phyloP scores from a whole-genome alignment of 129 eudicot genomes.

The Flaveria robusta region DNA sequence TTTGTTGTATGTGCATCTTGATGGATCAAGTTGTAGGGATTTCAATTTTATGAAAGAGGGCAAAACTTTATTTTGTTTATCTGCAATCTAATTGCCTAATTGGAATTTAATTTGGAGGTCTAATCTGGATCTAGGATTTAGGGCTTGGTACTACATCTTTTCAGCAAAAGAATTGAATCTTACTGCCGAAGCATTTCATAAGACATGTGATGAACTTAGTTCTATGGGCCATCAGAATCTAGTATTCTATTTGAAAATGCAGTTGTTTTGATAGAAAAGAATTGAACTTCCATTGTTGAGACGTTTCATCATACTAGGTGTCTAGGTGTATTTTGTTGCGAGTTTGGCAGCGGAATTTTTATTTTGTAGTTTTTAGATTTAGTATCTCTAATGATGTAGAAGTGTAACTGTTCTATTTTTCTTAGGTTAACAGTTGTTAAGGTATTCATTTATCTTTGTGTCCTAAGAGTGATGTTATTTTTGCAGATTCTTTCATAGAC shows the following conservation, averaged over 20 bases:
- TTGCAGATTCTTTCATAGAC: constrained; percentile 32
- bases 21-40: background rate
- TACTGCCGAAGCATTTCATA: too few relatives aligned
- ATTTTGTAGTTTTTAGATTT: too few relatives aligned
- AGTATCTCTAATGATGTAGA: too few relatives aligned
- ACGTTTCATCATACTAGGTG: background rate
- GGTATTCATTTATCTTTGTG: background rate
- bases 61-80: background rate
- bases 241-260: background rate
- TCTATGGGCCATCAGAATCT: background rate
- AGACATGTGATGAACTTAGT: background rate
- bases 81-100: background rate
- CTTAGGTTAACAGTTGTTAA: background rate
- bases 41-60: background rate
- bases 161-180: background rate
- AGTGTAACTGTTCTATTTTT: background rate
- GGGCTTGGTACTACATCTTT: background rate
- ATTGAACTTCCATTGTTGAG: background rate
- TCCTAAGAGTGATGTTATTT: background rate
- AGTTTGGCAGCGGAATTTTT: background rate
- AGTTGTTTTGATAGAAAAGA: background rate
- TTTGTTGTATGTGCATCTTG: background rate
- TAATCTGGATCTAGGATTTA: background rate
- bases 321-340: background rate
- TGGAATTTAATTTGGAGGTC: too few relatives aligned